Percentiles rank a stretch among this genome's conserved stretches.
These are phyloP conservation scores for Alternaria longipes DNA, from an alignment of 2,329 filamentous ascomycete species.

Conservation along the genomic window DNA sequence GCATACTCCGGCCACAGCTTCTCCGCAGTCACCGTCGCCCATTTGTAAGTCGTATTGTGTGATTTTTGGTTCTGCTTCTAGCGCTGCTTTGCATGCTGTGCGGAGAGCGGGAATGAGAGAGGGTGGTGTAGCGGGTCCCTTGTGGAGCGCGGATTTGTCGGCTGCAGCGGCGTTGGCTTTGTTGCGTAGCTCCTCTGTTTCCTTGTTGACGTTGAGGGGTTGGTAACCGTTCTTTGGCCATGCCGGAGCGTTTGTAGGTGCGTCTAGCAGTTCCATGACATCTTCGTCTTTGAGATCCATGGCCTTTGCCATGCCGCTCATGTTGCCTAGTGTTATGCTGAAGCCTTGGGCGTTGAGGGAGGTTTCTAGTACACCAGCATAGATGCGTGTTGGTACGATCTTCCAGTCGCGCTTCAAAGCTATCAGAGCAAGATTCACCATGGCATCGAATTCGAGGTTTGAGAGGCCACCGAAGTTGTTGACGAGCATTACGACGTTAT, in stretches of 20 bases:
- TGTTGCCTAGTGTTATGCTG: conserved; percentile 64
- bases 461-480: conserved; percentile 62
- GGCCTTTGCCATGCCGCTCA: conserved; percentile 56
- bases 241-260: conserved; percentile 60
- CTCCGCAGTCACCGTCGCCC: conserved; percentile 89
- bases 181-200: conserved; percentile 37
- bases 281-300: conserved; percentile 52
- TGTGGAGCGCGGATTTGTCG: conserved; percentile 25
- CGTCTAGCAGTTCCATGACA: conserved; percentile 60
- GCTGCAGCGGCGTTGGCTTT: conserved; percentile 42
- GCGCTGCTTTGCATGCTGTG: conserved; percentile 57
- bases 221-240: conserved; percentile 62
- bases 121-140: conserved; percentile 52
- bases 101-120: conserved; percentile 52
- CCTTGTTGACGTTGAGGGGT: conserved; percentile 36
- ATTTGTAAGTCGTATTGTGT: conserved; percentile 80
- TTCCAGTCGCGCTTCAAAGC: conserved; percentile 58
- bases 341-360: conserved; percentile 66
- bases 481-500: conserved; percentile 58
- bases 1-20: conserved; percentile 71
- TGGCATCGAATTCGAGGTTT: conserved; percentile 58
- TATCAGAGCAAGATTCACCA: conserved; percentile 55
- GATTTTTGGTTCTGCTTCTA: conserved; percentile 69
- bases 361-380: conserved; percentile 61
- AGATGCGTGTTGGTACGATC: conserved; percentile 59